phyloP scores from a whole-genome alignment of 495 filamentous ascomycete genomes.

The Zalerion maritima region DNA sequence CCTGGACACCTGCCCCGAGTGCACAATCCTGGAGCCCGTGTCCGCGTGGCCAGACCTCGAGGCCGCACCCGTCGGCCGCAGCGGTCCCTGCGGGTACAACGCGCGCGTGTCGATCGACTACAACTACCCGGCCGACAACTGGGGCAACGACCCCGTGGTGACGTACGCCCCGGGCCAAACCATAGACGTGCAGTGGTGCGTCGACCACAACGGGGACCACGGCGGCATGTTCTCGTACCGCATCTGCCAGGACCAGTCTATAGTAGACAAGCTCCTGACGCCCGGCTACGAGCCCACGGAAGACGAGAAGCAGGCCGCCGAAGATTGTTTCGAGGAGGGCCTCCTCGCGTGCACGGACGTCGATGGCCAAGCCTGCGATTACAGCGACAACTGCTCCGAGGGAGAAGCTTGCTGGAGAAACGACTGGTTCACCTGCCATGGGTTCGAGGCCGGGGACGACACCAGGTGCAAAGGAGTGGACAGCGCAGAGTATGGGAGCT shows the following conservation, averaged over 20 bases:
- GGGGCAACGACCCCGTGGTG: constrained; percentile 29
- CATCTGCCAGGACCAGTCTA: constrained; percentile 35
- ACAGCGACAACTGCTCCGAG: constrained; percentile 33
- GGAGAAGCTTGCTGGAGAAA: constrained; percentile 36
- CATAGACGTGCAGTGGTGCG: constrained; percentile 40
- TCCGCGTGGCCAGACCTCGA: constrained; percentile 35
- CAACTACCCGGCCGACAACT: constrained; percentile 30
- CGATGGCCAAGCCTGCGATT: constrained; percentile 34
- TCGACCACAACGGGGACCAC: constrained; percentile 45
- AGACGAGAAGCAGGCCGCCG: constrained; percentile 39
- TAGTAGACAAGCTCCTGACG: constrained; percentile 37
- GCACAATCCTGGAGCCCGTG: constrained; percentile 42
- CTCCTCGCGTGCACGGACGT: constrained; percentile 37
- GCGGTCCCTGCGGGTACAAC: constrained; percentile 42
- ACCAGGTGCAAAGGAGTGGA: constrained; percentile 37
- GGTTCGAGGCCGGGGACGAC: constrained; percentile 16
- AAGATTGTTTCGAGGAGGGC: constrained; percentile 38
- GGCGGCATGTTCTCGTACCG: constrained; percentile 46
- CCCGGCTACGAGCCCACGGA: constrained; percentile 35
- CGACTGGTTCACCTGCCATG: constrained; percentile 46
- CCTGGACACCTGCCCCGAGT: constrained; percentile 39
- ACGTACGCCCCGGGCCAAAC: constrained; percentile 31
- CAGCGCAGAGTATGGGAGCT: constrained; percentile 26
- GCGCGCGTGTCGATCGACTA: constrained; percentile 40
- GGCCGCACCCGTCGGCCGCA: constrained; percentile 30